These are phyloP conservation scores for Alternaria longipes DNA, from an alignment of 2,329 filamentous ascomycete genomes.

Conservation along the genomic window DNA sequence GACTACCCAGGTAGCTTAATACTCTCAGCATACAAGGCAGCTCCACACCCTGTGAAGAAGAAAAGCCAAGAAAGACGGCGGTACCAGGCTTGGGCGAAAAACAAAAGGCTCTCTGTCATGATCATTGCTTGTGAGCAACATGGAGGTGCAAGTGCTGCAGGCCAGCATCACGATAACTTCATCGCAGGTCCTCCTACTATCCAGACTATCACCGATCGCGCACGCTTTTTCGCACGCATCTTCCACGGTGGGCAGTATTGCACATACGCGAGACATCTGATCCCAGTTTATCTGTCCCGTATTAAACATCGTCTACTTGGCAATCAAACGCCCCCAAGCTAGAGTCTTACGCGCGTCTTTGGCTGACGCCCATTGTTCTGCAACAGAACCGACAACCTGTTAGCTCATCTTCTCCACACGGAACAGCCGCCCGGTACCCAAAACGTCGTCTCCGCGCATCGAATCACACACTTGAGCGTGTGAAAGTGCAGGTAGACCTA, in stretches of 20 bases:
- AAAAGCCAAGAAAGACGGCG: background rate
- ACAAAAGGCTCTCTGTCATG: background rate
- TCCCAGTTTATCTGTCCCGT: conserved; percentile 4
- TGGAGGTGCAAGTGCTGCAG: background rate
- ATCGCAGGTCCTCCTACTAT: background rate
- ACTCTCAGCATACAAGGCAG: background rate
- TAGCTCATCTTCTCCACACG: conserved; percentile 13
- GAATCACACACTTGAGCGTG: conserved; percentile 6
- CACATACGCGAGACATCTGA: conserved; percentile 1
- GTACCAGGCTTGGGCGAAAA: background rate
- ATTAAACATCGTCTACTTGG: conserved; percentile 8
- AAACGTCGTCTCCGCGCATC: conserved; percentile 8
- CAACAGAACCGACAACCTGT: conserved; percentile 16
- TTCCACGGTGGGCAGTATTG: background rate
- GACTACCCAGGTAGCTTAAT: background rate
- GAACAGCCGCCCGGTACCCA: conserved; percentile 12
- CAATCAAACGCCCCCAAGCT: conserved; percentile 2
- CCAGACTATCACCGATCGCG: background rate
- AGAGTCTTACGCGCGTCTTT: conserved; percentile 19
- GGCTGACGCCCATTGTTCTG: conserved; percentile 22
- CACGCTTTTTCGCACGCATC: background rate
- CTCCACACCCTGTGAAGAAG: too few relatives aligned
- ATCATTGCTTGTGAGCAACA: background rate
- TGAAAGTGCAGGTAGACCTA: background rate
- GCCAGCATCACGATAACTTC: conserved; percentile 15